Evolutionary conservation across 306 rosid species (phyloP), one percentile per base, ranked within the genome.

Genomic region (Vicia faba): DNA sequence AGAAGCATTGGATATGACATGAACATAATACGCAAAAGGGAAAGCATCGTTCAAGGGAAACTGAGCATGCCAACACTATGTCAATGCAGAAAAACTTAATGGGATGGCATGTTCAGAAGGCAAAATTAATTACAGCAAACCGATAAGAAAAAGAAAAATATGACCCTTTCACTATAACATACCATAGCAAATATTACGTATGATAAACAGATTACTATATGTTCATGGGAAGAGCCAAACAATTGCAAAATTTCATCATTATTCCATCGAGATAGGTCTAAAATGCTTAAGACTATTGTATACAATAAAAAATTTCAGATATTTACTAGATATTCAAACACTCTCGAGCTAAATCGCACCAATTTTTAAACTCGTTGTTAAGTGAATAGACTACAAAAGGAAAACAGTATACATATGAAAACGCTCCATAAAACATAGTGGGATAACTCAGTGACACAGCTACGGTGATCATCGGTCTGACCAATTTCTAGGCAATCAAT

Each of bases 101-200:
- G 51, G 16, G 0, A 66, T 66, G 53, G 12, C 44, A 31, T 38
- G 45, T 2, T 59, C 41, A 61, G 56, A 11, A 15, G 10, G 60
- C 50, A 60, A 68, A 29, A 49, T 74, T 57, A 49, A 62, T 44
- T 50, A 51, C 25, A 14, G 10, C 26, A 76, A 61, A 60, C 33
- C 65, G 39, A 56, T 16, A 57, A 7, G 23, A 57, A 48, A 58
- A 59, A 49, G 19, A 33, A 28, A 64, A 70, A 23, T 3, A 35
- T 2, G 3, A 48, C 6, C 8, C 28, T 11, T n/a, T 51, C 61
- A 35, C 50, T 13, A 41, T 26, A 46, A 31, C 16, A 59, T 7
- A 61, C 13, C 10, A 28, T 43, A 19, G 44, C 16, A 23, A 72
- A 51, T 65, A 66, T 10, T 12, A 71, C 5, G 29, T 18, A 51